phyloP scores from a whole-genome alignment of 768 basidiomycete genomes.

The Auriscalpium vulgare region DNA sequence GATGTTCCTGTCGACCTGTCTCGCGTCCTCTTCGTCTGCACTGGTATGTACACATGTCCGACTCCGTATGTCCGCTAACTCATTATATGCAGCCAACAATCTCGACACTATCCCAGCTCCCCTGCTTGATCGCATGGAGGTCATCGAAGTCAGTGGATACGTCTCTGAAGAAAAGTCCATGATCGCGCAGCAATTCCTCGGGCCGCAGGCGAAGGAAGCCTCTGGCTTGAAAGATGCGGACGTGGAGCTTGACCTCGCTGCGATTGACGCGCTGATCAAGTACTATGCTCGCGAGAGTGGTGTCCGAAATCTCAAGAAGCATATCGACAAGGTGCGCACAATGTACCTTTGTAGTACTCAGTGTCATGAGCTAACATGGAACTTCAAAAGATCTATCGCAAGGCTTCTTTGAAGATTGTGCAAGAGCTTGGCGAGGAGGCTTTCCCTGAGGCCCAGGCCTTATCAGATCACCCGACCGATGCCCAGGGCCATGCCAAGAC shows the following conservation, averaged over 20 bases:
- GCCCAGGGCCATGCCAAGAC: conserved; percentile 22
- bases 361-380: background rate
- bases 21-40: conserved; percentile 95
- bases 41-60: conserved; percentile 32
- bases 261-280: conserved; percentile 86
- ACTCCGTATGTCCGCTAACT: background rate
- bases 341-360: background rate
- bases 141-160: conserved; percentile 90
- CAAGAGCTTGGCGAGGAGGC: conserved; percentile 82
- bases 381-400: conserved; percentile 76
- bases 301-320: conserved; percentile 94
- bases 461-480: conserved; percentile 14
- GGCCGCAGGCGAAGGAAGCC: conserved; percentile 88
- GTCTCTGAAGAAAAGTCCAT: conserved; percentile 88
- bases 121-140: conserved; percentile 92
- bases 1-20: conserved; percentile 96
- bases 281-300: conserved; percentile 98
- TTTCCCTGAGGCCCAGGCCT: conserved; percentile 58
- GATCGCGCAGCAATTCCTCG: conserved; percentile 83
- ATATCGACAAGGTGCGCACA: conserved; percentile 82
- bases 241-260: conserved; percentile 64
- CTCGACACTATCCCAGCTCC: conserved; percentile 93
- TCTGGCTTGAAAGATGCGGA: conserved; percentile 82
- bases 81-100: conserved; percentile 54
- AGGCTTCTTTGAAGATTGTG: conserved; percentile 88